Evolutionary conservation across 176 grass and related monocot species (phyloP).

Genomic region (Saccharum spontaneum): DNA sequence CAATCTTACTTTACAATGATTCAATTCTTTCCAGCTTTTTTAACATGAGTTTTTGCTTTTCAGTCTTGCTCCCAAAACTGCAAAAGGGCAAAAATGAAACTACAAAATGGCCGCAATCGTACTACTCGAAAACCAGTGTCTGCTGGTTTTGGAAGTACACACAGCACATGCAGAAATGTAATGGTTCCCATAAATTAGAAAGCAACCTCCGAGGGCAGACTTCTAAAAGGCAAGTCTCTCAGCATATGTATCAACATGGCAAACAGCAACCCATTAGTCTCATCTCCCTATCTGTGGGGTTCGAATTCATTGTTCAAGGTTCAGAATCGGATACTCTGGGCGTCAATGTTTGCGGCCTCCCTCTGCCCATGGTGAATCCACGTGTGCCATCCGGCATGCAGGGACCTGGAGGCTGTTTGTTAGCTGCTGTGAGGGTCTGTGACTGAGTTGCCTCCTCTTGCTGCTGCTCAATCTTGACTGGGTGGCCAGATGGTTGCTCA

Average conservation of each 20-base stretch:
- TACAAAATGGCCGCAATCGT: conserved; percentile 36
- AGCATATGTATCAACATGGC: conserved; percentile 45
- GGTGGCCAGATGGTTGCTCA: conserved; percentile 46
- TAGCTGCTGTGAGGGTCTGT: conserved; percentile 38
- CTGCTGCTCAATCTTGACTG: conserved; percentile 41
- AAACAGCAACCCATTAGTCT: conserved; percentile 18
- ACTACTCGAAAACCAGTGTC: conserved; percentile 33
- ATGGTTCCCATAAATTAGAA: conserved; percentile 38
- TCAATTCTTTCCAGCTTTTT: conserved; percentile 5
- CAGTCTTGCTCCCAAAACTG: conserved; percentile 26
- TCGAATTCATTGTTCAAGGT: conserved; percentile 31
- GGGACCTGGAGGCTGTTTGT: conserved; percentile 75
- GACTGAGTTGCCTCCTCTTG: conserved; percentile 11
- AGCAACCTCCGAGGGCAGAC: conserved; percentile 41
- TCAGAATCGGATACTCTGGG: conserved; percentile 11
- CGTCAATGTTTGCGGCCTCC: conserved; percentile 43
- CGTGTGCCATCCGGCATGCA: conserved; percentile 84
- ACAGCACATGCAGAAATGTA: conserved; percentile 23
- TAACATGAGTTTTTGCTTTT: background rate
- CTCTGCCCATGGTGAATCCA: conserved; percentile 83
- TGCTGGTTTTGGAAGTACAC: conserved; percentile 45
- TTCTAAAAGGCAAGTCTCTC: conserved; percentile 53
- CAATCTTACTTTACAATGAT: conserved; percentile 19
- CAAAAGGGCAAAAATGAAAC: conserved; percentile 11
- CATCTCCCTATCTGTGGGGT: background rate